Evolutionary conservation across 2,329 filamentous ascomycete species (phyloP).

Genomic region (Podosphaera fusca): DNA sequence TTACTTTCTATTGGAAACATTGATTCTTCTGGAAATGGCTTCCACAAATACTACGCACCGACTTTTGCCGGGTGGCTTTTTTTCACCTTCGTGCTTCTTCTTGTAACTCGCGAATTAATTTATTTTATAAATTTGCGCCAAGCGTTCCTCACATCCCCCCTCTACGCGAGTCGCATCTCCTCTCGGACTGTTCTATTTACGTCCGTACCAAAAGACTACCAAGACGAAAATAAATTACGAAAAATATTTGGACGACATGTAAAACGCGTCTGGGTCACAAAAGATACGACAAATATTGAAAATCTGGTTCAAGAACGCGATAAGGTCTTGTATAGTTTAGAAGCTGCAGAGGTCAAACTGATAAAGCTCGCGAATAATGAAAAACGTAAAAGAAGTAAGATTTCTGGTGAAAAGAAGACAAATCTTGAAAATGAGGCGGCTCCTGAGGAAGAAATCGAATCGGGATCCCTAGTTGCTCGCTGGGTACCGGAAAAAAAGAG

Average conservation of each 20-base stretch:
- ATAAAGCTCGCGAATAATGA: slow-evolving; percentile 56
- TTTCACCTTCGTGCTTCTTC: slow-evolving; percentile 70
- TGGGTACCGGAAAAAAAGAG: slow-evolving; percentile 54
- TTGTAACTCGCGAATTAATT: slow-evolving; percentile 68
- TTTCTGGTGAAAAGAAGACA: slow-evolving; percentile 19
- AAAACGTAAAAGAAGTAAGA: slow-evolving; percentile 44
- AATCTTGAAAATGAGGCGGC: slow-evolving; percentile 21
- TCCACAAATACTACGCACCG: slow-evolving; percentile 55
- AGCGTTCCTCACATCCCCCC: slow-evolving; percentile 68
- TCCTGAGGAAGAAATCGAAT: slow-evolving; percentile 36
- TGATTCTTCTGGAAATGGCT: slow-evolving; percentile 24
- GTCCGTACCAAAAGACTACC: slow-evolving; percentile 56
- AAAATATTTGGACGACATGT: slow-evolving; percentile 65
- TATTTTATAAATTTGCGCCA: slow-evolving; percentile 86
- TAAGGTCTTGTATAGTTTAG: slow-evolving; percentile 56
- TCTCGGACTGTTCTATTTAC: slow-evolving; percentile 79
- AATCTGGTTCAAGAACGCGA: slow-evolving; percentile 66
- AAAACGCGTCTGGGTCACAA: slow-evolving; percentile 63
- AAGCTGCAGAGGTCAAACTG: slow-evolving; percentile 67
- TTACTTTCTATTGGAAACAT: slow-evolving; percentile 63
- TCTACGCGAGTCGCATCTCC: slow-evolving; percentile 67
- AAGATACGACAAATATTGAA: slow-evolving; percentile 53
- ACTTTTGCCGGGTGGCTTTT: slow-evolving; percentile 62
- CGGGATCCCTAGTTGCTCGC: slow-evolving; percentile 46
- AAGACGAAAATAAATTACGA: slow-evolving; percentile 53